Evolutionary conservation across 805 yeast genomes (phyloP), one percentile per base, ranked within the genome.

Genomic region (Barnettozyma sucrosica): DNA sequence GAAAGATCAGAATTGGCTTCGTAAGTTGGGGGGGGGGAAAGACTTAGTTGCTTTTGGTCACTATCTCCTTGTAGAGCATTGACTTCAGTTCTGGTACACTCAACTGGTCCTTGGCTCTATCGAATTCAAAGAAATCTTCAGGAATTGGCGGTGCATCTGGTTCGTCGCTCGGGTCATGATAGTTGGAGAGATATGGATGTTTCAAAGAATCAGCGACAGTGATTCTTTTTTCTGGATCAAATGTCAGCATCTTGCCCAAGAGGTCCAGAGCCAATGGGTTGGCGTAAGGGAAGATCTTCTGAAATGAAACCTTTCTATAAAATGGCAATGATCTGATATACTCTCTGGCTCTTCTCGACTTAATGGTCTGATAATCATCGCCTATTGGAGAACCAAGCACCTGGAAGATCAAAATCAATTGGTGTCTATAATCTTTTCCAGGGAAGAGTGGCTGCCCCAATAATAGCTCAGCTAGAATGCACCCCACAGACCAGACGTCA

Each of bases 401-500:
- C 56, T 87, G 86, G 66, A 92, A 81, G 44, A 92, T 89, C 52
- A 88, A 72, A 74, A 87, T 80, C 54, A 92, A 69, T 63, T 92
- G 98, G 64, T 89, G 86, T 62, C 89, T 92, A 65, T 92, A 93
- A 68, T 92, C 97, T 51, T 86, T 79, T 7, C 98, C 98, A 3
- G 97, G 96, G 66, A 92, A 92, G 38, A 92, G 68, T 10, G 98
- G 97, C 58, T 82, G 74, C 10, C 96, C 93, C 37, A 83, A 74
- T 21, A 92, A 69, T 79, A 92, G 77, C 63, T 92, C 98, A 0
- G 96, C 97, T 47, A 92, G 70, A 34, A 92, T 92, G 67, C 98
- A 92, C 5, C 98, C 98, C 20, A 89, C 96, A 2, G 95, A 85
- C 98, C 98, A 92, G 28, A 92, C 81, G 66, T 92, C 98, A 60